These are phyloP conservation scores for Tuber magnatum DNA, from an alignment of 495 filamentous ascomycete genomes.

Conservation along the genomic window DNA sequence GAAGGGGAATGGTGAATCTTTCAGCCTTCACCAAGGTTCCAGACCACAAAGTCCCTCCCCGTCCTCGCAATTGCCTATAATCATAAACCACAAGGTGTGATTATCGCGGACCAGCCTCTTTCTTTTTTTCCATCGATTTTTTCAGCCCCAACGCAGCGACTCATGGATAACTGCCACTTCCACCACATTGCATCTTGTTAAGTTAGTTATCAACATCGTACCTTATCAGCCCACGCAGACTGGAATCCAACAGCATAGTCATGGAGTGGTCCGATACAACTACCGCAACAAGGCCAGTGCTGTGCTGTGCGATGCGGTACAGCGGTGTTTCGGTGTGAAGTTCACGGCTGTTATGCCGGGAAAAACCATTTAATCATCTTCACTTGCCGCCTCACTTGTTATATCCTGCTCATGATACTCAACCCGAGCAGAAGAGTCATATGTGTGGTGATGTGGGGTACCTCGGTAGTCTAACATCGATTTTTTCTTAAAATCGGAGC, in stretches of 20 bases:
- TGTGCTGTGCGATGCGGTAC: not conserved
- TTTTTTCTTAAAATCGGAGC: not conserved
- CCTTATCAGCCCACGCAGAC: not conserved
- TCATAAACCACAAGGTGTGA: not conserved
- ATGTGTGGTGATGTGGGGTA: not conserved
- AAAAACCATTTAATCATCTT: not conserved
- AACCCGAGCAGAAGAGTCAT: not conserved
- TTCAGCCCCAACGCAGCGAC: not conserved
- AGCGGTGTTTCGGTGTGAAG: not conserved
- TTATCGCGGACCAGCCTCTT: not conserved
- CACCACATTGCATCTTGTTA: not conserved
- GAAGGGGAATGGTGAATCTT: not conserved
- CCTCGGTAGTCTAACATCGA: not conserved
- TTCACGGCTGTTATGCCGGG: not conserved
- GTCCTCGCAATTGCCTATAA: not conserved
- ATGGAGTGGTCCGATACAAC: not conserved
- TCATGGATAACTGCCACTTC: not conserved
- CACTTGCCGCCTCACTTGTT: not conserved
- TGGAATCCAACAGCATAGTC: not conserved
- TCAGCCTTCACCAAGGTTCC: not conserved
- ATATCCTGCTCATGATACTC: not conserved
- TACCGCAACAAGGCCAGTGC: not conserved
- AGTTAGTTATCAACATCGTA: not conserved
- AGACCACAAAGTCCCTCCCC: not conserved
- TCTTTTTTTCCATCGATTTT: not conserved